Percentiles rank a stretch among this genome's conserved stretches.
Conservation (phyloP, 345 rosid genomes). For the Chamaenerion angustifolium region DNA sequence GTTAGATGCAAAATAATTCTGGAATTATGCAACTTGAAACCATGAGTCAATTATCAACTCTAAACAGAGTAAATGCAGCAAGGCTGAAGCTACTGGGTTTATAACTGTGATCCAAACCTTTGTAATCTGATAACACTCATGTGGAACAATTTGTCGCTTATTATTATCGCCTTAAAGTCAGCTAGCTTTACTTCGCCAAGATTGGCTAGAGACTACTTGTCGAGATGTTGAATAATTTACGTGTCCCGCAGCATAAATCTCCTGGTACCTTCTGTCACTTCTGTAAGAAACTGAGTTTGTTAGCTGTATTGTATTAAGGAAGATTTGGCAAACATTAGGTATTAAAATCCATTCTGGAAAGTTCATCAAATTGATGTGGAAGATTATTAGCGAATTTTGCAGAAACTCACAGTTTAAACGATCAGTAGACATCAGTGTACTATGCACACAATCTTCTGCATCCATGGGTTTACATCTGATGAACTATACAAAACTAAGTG, state of each 20-base stretch:
- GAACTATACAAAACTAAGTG: too few relatives aligned
- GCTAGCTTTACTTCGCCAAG: not conserved
- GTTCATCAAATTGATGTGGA: too few relatives aligned
- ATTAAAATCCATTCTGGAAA: too few relatives aligned
- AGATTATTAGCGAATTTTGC: too few relatives aligned
- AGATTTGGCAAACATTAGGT: too few relatives aligned
- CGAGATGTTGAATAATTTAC: not conserved
- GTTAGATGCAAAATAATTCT: slow-evolving; percentile 71
- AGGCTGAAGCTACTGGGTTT: not conserved
- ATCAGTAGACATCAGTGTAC: slow-evolving; percentile 73
- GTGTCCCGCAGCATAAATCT: not conserved
- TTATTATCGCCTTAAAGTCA: not conserved
- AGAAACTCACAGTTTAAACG: slow-evolving; percentile 41
- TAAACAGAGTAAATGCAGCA: not conserved
- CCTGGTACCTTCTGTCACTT: too few relatives aligned
- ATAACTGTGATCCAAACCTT: not conserved
- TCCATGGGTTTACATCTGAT: slow-evolving; percentile 80
- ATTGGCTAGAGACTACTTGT: not conserved
- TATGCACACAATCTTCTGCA: slow-evolving; percentile 74
- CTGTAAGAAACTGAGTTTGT: too few relatives aligned
- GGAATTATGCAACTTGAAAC: slow-evolving; percentile 16
- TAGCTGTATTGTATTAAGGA: too few relatives aligned
- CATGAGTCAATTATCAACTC: not conserved
- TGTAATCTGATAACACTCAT: not conserved
- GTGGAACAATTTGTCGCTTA: not conserved